A percentile compares a stretch with the other conserved stretches of the same genome.
Evolutionary conservation across 2,329 filamentous ascomycete species (phyloP).

Genomic region (Aspergillus calidoustus): DNA sequence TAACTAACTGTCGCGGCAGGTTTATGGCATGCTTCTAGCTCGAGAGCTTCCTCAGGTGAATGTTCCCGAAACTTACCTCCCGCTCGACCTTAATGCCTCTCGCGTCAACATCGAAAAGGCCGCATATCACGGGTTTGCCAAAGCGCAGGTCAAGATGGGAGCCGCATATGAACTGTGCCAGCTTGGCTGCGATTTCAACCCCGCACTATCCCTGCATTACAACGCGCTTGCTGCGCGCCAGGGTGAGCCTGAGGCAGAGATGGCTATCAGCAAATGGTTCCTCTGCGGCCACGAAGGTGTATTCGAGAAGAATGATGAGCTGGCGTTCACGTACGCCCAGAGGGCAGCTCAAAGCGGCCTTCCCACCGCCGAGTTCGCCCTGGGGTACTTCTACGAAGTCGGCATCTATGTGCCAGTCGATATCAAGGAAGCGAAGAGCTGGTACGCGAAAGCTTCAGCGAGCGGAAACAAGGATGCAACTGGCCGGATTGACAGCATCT

Average conservation of each 20-base stretch:
- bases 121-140: conserved; percentile 92
- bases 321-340: conserved; percentile 89
- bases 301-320: conserved; percentile 92
- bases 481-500: conserved; percentile 80
- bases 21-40: conserved; percentile 92
- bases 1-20: conserved; percentile 41
- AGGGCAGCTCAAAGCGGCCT: conserved; percentile 81
- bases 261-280: conserved; percentile 98
- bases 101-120: conserved; percentile 94
- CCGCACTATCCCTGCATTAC: conserved; percentile 90
- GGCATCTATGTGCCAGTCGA: conserved; percentile 89
- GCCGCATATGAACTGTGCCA: conserved; percentile 94
- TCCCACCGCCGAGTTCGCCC: conserved; percentile 89
- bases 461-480: conserved; percentile 91
- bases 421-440: conserved; percentile 77
- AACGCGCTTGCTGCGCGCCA: conserved; percentile 91
- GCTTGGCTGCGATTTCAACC: conserved; percentile 92
- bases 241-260: conserved; percentile 89
- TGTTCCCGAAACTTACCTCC: conserved; percentile 73
- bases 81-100: conserved; percentile 72
- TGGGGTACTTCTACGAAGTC: conserved; percentile 97
- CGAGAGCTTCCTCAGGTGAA: conserved; percentile 89
- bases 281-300: conserved; percentile 90
- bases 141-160: conserved; percentile 96
- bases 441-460: conserved; percentile 88